These are phyloP conservation scores for Neurospora tetrasperma DNA, from an alignment of 495 filamentous ascomycete genomes.

Conservation along the genomic window DNA sequence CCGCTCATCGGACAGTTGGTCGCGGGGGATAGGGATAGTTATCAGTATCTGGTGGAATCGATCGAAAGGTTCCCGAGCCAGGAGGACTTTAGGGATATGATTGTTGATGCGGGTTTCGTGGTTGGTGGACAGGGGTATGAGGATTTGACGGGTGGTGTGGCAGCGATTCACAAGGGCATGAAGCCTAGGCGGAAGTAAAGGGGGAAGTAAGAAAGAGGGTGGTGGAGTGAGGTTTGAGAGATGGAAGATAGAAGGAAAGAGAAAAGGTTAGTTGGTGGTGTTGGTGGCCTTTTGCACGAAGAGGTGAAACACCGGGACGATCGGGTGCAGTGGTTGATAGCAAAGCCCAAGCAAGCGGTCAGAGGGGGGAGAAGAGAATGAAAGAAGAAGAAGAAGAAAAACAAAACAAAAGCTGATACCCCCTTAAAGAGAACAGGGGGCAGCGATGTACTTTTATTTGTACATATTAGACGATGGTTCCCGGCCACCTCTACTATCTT, in stretches of 20 bases:
- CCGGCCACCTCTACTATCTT: neutral
- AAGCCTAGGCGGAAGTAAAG: conserved; percentile 50
- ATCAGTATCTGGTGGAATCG: conserved; percentile 97
- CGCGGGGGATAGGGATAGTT: conserved; percentile 87
- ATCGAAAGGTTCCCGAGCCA: conserved; percentile 90
- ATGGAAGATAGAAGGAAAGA: no score
- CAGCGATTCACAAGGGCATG: conserved; percentile 91
- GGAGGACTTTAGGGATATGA: conserved; percentile 75
- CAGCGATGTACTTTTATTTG: neutral
- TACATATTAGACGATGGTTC: neutral
- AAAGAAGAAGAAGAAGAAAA: neutral
- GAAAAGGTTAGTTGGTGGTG: neutral
- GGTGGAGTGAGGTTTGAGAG: neutral
- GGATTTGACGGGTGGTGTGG: conserved; percentile 83
- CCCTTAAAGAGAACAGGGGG: neutral
- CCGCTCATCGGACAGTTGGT: conserved; percentile 92
- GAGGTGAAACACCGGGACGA: neutral
- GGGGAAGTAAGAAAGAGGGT: neutral
- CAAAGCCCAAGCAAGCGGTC: neutral
- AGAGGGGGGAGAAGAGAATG: neutral
- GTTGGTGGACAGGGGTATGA: conserved; percentile 75
- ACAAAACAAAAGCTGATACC: neutral
- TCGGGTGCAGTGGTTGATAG: neutral
- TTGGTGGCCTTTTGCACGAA: no score
- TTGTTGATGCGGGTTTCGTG: conserved; percentile 76